phyloP scores from a whole-genome alignment of 208 protist species.

The Polymyxa betae region DNA sequence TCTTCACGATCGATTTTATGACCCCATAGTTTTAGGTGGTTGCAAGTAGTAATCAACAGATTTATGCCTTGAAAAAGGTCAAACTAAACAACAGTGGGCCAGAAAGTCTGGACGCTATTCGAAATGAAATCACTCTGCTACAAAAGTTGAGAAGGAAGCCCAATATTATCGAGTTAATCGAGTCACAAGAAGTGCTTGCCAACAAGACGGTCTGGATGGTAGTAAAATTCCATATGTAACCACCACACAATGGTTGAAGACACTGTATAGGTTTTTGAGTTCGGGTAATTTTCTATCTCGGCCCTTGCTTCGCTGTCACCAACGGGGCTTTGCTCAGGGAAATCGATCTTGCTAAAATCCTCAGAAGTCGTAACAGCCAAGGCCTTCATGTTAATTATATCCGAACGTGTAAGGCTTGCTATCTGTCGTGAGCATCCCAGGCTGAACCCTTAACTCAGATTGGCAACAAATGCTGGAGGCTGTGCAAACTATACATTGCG shows the following conservation, averaged over 20 bases:
- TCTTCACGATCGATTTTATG: too few species aligned
- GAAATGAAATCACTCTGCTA: constrained; percentile 72
- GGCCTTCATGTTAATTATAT: constrained; percentile 53
- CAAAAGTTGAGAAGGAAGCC: constrained; percentile 45
- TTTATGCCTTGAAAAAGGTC: constrained; percentile 61
- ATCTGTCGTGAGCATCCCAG: background rate
- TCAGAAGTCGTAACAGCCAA: constrained; percentile 49
- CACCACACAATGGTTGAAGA: constrained; percentile 12
- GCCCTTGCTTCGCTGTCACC: background rate
- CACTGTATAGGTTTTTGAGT: constrained; percentile 24
- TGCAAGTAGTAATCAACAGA: background rate
- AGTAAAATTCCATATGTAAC: constrained; percentile 53
- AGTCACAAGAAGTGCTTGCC: constrained; percentile 55
- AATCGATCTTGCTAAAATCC: constrained; percentile 59
- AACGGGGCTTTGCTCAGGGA: constrained; percentile 53
- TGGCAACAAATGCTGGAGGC: constrained; percentile 69
- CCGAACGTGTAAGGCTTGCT: constrained; percentile 52
- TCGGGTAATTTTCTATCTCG: constrained; percentile 54
- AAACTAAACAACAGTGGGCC: background rate
- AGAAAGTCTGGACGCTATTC: background rate
- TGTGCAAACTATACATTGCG: constrained; percentile 71
- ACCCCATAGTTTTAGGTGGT: constrained; percentile 4
- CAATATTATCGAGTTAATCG: constrained; percentile 65
- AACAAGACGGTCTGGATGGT: constrained; percentile 59
- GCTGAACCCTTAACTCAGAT: constrained; percentile 10